Evolutionary conservation across 257 asterid genomes (phyloP), one percentile per base, ranked within the genome.

Genomic region (Orobanche coerulescens): DNA sequence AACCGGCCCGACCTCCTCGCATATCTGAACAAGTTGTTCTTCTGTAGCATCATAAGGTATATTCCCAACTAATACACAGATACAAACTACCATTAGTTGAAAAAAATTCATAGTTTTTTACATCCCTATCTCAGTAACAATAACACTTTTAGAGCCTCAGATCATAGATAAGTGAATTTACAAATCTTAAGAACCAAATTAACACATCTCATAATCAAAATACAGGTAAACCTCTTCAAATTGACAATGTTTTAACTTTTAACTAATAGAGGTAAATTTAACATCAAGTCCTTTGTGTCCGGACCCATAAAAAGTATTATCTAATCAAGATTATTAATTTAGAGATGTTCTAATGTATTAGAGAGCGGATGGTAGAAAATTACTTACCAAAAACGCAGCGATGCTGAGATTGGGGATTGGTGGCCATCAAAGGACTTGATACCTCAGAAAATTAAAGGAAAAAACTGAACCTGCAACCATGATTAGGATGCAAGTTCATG

Each of bases 1-100:
- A 67, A 92, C 98, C 0, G 98, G 98, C 22, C 98, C 98, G 52
- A 88, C 95, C 77, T 92, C 98, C 83, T 92, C 96, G 51, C 95
- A 92, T 42, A 92, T 84, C 75, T 88, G 92, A 67, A 84, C 65
- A n/a, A 92, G 90, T 64, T 86, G 98, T 66, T 92, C 96, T 75
- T 92, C 98, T 28, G 88, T 86, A 53, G 94, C 94, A 77, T 92
- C 98, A 74, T 92, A 92, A 0, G 96, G 98, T 74, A 92, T 92
- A 80, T 92, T 88, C 71, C 98, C 98, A 79, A 91, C 98, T 91
- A 57, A 59, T 18, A 67, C 15, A 31, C 51, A 69, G 12, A 57
- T 36, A 66, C 31, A 57, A 61, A 26, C 11, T 33, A 33, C 11
- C 46, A 46, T 61, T 10, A 55, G 34, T 44, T 60, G 34, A 59